These are phyloP conservation scores for Triticum urartu DNA, from an alignment of 176 grass and related monocot genomes.

Conservation along the genomic window DNA sequence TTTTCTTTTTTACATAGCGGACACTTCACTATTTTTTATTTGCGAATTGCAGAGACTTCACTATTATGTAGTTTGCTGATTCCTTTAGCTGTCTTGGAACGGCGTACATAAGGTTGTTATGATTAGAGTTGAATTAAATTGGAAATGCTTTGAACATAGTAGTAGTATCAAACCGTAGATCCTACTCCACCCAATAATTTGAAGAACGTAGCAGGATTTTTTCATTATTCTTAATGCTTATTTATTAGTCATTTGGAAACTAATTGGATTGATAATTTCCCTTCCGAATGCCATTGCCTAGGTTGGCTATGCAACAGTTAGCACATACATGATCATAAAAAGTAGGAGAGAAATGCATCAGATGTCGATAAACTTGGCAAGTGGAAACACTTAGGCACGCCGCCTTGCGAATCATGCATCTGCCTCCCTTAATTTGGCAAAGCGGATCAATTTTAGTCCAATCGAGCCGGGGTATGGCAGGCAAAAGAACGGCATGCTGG, in stretches of 20 bases:
- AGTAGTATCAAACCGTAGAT: background rate
- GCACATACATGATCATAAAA: background rate
- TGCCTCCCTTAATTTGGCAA: background rate
- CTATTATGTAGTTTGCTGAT: background rate
- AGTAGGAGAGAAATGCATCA: background rate
- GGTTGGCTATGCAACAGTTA: background rate
- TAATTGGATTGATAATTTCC: background rate
- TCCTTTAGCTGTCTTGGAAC: constrained; percentile 11
- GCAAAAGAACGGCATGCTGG: background rate
- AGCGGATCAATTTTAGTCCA: background rate
- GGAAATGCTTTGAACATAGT: background rate
- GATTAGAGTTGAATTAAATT: background rate
- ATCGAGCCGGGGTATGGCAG: background rate
- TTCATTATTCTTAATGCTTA: constrained; percentile 3
- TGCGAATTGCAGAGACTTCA: background rate
- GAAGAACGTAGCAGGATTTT: background rate
- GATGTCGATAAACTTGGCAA: background rate
- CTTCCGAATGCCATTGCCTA: constrained; percentile 1
- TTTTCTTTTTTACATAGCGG: background rate
- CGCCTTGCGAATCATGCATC: constrained; percentile 1
- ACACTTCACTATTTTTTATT: too few relatives aligned
- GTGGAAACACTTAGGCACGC: background rate
- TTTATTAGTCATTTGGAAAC: background rate
- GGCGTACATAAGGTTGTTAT: background rate
- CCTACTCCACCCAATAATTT: background rate